A percentile compares a stretch with the other conserved stretches of the same genome.
Conservation (phyloP, 139 green algal species). For the Spirogloea muscicola region DNA sequence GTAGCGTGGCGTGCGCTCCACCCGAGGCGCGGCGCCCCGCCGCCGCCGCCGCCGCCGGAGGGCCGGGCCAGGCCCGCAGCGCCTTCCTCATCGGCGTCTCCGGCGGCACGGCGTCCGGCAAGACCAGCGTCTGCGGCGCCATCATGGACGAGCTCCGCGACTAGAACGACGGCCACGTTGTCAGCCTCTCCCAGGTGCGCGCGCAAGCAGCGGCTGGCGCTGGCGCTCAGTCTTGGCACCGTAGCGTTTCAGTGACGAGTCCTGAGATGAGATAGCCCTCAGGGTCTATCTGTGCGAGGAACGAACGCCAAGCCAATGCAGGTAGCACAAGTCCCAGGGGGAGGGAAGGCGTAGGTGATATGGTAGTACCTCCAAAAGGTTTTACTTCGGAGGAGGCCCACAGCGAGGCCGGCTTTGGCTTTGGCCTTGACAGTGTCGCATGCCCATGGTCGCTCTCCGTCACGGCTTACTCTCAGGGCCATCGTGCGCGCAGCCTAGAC, state of each 20-base stretch:
- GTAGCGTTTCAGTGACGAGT: neutral
- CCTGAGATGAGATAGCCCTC: no score
- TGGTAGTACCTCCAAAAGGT: neutral
- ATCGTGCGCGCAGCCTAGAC: neutral
- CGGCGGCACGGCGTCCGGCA: slow-evolving; percentile 73
- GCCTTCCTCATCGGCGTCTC: slow-evolving; percentile 76
- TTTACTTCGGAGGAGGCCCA: neutral
- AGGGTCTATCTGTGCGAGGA: no score
- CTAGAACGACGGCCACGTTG: neutral
- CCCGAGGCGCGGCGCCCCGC: no score
- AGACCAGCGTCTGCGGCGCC: slow-evolving; percentile 86
- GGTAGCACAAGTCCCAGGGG: no score
- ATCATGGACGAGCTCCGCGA: slow-evolving; percentile 18
- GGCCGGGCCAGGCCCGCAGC: no score
- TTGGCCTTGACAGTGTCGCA: neutral
- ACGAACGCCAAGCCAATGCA: no score
- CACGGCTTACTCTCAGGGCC: neutral
- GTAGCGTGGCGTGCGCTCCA: no score
- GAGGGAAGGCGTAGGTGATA: no score
- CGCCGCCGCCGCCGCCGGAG: no score
- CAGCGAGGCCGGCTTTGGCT: neutral
- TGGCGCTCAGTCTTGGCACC: neutral
- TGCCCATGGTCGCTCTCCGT: neutral
- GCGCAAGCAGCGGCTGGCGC: neutral
- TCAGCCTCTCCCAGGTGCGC: slow-evolving; percentile 6